Conservation (phyloP, 768 basidiomycete species). For the Kondoa subrosea region DNA sequence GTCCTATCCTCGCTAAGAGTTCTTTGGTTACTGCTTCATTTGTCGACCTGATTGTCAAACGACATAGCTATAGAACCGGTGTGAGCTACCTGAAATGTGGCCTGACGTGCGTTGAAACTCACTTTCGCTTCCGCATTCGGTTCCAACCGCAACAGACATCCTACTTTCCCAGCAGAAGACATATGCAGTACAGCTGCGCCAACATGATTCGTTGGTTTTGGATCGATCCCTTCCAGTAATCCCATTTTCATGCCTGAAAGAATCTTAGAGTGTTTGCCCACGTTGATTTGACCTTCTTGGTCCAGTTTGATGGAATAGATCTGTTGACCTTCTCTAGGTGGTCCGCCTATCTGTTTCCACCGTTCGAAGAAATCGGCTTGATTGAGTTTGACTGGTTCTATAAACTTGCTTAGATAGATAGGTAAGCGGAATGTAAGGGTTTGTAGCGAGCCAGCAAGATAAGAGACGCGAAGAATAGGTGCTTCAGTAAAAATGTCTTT, state of each 20-base stretch:
- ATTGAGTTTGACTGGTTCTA: slow-evolving; percentile 76
- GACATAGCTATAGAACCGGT: slow-evolving; percentile 49
- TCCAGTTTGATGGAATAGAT: slow-evolving; percentile 67
- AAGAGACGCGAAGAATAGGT: slow-evolving; percentile 72
- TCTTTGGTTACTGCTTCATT: slow-evolving; percentile 59
- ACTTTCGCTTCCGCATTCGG: slow-evolving; percentile 94
- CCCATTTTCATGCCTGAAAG: slow-evolving; percentile 62
- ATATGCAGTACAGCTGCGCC: slow-evolving; percentile 92
- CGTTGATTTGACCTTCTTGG: slow-evolving; percentile 51
- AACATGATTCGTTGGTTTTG: slow-evolving; percentile 83
- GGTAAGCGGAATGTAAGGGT: slow-evolving; percentile 68
- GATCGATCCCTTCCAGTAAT: slow-evolving; percentile 67
- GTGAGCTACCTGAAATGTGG: neutral
- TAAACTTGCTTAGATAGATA: slow-evolving; percentile 73
- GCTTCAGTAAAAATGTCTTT: slow-evolving; percentile 61
- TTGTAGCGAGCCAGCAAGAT: slow-evolving; percentile 80
- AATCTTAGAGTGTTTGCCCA: slow-evolving; percentile 54
- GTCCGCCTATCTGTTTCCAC: slow-evolving; percentile 92
- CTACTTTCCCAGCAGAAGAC: slow-evolving; percentile 80
- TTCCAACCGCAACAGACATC: slow-evolving; percentile 78
- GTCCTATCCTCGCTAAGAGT: slow-evolving; percentile 22
- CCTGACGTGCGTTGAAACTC: slow-evolving; percentile 22
- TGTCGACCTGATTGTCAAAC: slow-evolving; percentile 83
- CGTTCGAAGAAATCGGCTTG: slow-evolving; percentile 84
- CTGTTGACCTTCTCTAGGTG: slow-evolving; percentile 75